Conservation (phyloP, 2,329 filamentous ascomycete genomes). For the Trichophyton schoenleinii region DNA sequence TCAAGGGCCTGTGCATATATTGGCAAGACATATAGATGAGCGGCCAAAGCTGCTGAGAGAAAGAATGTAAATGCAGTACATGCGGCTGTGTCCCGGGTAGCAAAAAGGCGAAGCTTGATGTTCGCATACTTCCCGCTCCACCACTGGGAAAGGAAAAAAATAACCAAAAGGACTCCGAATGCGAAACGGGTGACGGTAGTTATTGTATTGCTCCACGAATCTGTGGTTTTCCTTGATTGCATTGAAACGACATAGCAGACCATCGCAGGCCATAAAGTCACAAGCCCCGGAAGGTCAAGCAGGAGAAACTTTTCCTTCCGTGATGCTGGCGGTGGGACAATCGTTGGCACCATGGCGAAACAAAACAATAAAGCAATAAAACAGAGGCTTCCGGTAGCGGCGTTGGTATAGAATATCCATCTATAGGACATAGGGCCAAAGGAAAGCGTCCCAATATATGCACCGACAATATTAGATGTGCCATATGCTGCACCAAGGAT, state of each 20-base stretch:
- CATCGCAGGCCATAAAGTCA: neutral
- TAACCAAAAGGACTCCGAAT: neutral
- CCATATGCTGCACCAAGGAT: slow-evolving; percentile 27
- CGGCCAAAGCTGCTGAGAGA: neutral
- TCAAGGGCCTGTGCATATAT: neutral
- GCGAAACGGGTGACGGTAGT: neutral
- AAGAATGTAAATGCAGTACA: neutral
- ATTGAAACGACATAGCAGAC: neutral
- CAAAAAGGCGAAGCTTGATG: neutral
- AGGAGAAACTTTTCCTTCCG: neutral
- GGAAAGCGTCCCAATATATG: slow-evolving; percentile 10
- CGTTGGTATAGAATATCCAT: slow-evolving; percentile 9
- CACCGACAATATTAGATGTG: slow-evolving; percentile 28
- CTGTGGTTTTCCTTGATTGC: neutral
- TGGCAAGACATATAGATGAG: neutral
- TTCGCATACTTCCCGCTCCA: neutral
- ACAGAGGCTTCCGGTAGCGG: slow-evolving; percentile 8
- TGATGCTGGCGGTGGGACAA: neutral
- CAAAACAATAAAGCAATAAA: slow-evolving; percentile 8
- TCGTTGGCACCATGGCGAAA: neutral
- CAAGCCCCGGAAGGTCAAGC: neutral
- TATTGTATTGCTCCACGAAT: neutral
- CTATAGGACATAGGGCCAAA: slow-evolving; percentile 8
- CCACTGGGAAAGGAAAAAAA: neutral
- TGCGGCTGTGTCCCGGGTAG: neutral